Conservation (phyloP, 2,329 filamentous ascomycete genomes). For the Gaeumannomyces tritici region DNA sequence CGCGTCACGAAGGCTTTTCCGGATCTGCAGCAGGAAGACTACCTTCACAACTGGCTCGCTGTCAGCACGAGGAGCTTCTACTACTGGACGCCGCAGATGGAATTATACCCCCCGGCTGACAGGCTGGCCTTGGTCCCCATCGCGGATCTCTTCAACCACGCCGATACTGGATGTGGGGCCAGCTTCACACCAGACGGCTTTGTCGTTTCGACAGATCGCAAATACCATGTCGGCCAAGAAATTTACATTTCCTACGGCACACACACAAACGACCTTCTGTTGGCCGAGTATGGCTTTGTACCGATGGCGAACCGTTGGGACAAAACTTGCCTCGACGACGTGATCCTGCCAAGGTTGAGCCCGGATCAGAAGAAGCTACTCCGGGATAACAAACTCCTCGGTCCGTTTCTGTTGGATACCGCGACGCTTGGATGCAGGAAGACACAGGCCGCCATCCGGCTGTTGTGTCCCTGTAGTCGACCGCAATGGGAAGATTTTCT, state of each 20-base stretch:
- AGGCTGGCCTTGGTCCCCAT: conserved; percentile 63
- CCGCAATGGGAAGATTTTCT: neutral
- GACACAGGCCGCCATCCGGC: conserved; percentile 42
- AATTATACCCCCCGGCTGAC: conserved; percentile 37
- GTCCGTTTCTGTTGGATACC: conserved; percentile 39
- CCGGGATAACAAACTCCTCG: conserved; percentile 37
- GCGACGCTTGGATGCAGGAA: conserved; percentile 39
- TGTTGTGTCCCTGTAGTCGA: conserved; percentile 14
- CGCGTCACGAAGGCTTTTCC: neutral
- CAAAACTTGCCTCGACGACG: conserved; percentile 36
- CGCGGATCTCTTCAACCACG: conserved; percentile 61
- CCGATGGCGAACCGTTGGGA: conserved; percentile 39
- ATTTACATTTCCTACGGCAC: conserved; percentile 60
- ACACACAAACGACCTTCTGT: conserved; percentile 63
- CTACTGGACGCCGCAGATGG: conserved; percentile 36
- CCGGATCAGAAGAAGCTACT: conserved; percentile 25
- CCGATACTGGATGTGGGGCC: conserved; percentile 39
- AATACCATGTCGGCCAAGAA: conserved; percentile 50
- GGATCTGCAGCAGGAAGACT: conserved; percentile 21
- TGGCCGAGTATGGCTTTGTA: conserved; percentile 56
- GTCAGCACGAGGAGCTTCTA: conserved; percentile 57
- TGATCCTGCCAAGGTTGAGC: conserved; percentile 29
- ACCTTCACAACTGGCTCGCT: conserved; percentile 46
- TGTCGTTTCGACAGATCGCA: conserved; percentile 38
- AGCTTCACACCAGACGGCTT: conserved; percentile 37